These are phyloP conservation scores for Ulmus americana DNA, from an alignment of 331 rosid genomes.

Conservation along the genomic window DNA sequence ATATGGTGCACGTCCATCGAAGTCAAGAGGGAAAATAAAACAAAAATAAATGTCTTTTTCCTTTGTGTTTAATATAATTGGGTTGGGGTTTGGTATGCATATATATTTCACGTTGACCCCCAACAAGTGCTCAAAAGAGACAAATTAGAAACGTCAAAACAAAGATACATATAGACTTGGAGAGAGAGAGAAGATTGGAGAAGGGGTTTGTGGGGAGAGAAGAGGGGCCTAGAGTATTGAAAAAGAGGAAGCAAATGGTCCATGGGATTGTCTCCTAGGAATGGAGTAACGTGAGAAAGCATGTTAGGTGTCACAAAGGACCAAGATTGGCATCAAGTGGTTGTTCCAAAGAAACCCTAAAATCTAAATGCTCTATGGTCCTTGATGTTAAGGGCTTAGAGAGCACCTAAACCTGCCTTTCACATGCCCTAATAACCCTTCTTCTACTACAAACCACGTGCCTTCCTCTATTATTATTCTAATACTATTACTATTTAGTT, in stretches of 20 bases:
- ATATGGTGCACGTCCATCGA: background rate
- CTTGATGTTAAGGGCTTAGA: constrained; percentile 31
- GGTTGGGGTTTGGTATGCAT: constrained; percentile 17
- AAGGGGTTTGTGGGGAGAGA: background rate
- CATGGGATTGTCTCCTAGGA: constrained; percentile 50
- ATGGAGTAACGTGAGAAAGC: constrained; percentile 60
- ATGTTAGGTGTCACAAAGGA: constrained; percentile 59
- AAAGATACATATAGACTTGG: too few species aligned
- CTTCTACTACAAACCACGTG: constrained; percentile 76
- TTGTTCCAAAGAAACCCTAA: constrained; percentile 7
- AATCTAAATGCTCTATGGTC: constrained; percentile 37
- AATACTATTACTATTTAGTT: background rate
- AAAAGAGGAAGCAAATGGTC: constrained; percentile 50
- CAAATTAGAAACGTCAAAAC: constrained; percentile 5
- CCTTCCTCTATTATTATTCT: constrained; percentile 28
- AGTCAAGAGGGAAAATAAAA: constrained; percentile 16
- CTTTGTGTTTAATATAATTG: constrained; percentile 3
- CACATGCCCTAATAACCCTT: constrained; percentile 70
- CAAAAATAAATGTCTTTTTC: constrained; percentile 6
- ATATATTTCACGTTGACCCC: constrained; percentile 49
- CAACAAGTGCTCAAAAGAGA: background rate
- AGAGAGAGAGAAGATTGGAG: constrained; percentile 15
- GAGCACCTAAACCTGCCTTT: constrained; percentile 52
- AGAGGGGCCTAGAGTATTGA: constrained; percentile 43
- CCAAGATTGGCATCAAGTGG: too few species aligned